Evolutionary conservation across 805 yeast species (phyloP), one percentile per base, ranked within the genome.

Genomic region (Candida tallmaniae): DNA sequence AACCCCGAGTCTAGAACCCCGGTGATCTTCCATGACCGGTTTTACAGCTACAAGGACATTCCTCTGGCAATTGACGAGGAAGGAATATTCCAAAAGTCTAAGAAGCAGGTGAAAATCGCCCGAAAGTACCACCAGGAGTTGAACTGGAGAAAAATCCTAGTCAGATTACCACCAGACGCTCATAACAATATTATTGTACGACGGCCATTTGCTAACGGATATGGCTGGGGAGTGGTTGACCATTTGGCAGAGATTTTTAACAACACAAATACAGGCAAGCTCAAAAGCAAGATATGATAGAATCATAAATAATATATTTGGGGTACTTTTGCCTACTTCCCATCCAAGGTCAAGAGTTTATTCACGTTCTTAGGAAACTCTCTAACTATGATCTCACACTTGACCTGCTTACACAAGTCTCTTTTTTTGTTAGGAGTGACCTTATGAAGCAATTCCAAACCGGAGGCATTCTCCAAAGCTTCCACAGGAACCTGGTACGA

Each of bases 401-500:
- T 69, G 19, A 83, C 81, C 49, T 90, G 95, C 38, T 71, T 65
- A 59, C 98, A 93, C 41, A 93, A 70, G 35, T 78, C 76, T 47
- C 73, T 76, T 48, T 72, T 73, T 40, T 68, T 62, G 36, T 58
- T 54, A 8, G 62, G 64, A 1, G 93, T 83, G 9, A 85, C 76
- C 43, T 77, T 74, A 34, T 80, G 78, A 52, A 93, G 62, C 36
- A 93, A 76, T 44, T 82, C 89, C 38, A 89, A 67, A 1, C 99
- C 99, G 2, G 89, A 68, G 2, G 95, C 74, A 49, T 85, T 74
- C 58, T 93, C 97, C 36, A 93, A 62, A 0, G 96, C 94, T 44
- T 89, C 90, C 0, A 89, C 58, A 2, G 97, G 97, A 7, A 89
- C 95, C 53, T 83, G 83, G 61, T 88, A 93, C 7, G 73, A 65